phyloP scores from a whole-genome alignment of 306 rosid genomes.

The Cucurbita pepo region DNA sequence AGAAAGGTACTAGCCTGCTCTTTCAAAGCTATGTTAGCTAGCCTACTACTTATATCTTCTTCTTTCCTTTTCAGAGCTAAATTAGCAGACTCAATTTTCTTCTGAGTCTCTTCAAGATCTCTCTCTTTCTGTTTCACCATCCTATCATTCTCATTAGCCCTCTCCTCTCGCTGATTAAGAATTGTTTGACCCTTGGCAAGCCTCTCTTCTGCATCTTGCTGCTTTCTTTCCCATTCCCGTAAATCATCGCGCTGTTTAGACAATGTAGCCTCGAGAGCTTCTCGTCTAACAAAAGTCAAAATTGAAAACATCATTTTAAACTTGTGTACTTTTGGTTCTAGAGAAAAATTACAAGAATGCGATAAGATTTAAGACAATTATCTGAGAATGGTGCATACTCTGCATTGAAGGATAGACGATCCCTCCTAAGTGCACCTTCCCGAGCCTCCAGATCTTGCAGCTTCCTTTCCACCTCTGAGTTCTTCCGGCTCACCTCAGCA shows the following conservation, averaged over 20 bases:
- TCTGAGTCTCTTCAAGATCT: conserved; percentile 71
- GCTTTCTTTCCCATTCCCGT: conserved; percentile 84
- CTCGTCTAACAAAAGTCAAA: conserved; percentile 39
- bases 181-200: conserved; percentile 65
- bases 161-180: conserved; percentile 87
- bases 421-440: conserved; percentile 55
- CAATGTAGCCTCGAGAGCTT: conserved; percentile 38
- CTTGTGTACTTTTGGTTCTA: neutral
- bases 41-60: conserved; percentile 59
- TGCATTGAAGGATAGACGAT: conserved; percentile 53
- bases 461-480: conserved; percentile 66
- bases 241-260: conserved; percentile 78
- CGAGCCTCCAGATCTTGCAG: conserved; percentile 59
- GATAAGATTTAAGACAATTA: neutral
- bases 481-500: conserved; percentile 76
- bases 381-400: conserved; percentile 35
- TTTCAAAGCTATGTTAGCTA: conserved; percentile 43
- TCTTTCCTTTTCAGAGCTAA: conserved; percentile 52
- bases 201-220: conserved; percentile 91
- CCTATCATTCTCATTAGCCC: conserved; percentile 69
- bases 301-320: neutral
- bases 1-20: conserved; percentile 47
- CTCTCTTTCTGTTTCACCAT: conserved; percentile 65
- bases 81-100: conserved; percentile 57
- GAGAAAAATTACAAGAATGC: neutral